phyloP scores from a whole-genome alignment of 2,329 filamentous ascomycete genomes.

The Colletotrichum noveboracense region DNA sequence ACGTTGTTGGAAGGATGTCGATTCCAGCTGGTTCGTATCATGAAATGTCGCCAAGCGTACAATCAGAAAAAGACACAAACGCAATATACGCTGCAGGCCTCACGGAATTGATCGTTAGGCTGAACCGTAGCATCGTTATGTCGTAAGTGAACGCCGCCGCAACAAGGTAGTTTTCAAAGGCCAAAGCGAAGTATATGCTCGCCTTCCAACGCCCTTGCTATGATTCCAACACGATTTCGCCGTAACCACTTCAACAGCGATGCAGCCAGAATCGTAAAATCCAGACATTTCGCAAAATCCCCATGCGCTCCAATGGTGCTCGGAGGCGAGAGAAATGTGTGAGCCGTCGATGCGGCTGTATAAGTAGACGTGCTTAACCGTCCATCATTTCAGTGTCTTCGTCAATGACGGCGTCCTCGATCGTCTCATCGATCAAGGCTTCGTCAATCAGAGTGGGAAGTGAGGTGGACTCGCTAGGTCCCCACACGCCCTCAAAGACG shows the following conservation, averaged over 20 bases:
- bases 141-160: slow-evolving; percentile 13
- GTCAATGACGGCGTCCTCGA: slow-evolving; percentile 28
- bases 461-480: slow-evolving; percentile 66
- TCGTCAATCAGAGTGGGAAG: slow-evolving; percentile 37
- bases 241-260: slow-evolving; percentile 16
- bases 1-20: background rate
- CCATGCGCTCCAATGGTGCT: slow-evolving; percentile 30
- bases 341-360: background rate
- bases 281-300: slow-evolving; percentile 23
- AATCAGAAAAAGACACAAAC: slow-evolving; percentile 8
- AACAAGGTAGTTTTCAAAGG: background rate
- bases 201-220: slow-evolving; percentile 1
- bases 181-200: slow-evolving; percentile 5
- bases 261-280: slow-evolving; percentile 28
- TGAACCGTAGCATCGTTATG: slow-evolving; percentile 21
- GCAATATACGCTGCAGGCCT: slow-evolving; percentile 4
- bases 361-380: slow-evolving; percentile 42
- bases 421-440: slow-evolving; percentile 24
- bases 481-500: slow-evolving; percentile 95
- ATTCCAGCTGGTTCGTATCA: background rate
- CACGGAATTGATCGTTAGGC: background rate
- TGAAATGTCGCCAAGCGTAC: background rate
- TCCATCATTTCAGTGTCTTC: slow-evolving; percentile 66
- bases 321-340: slow-evolving; percentile 33
- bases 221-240: slow-evolving; percentile 15